A percentile compares a stretch with the other conserved stretches of the same genome.
These are phyloP conservation scores for Intubia oerlemansii DNA, from an alignment of 2,329 filamentous ascomycete genomes.

Conservation along the genomic window DNA sequence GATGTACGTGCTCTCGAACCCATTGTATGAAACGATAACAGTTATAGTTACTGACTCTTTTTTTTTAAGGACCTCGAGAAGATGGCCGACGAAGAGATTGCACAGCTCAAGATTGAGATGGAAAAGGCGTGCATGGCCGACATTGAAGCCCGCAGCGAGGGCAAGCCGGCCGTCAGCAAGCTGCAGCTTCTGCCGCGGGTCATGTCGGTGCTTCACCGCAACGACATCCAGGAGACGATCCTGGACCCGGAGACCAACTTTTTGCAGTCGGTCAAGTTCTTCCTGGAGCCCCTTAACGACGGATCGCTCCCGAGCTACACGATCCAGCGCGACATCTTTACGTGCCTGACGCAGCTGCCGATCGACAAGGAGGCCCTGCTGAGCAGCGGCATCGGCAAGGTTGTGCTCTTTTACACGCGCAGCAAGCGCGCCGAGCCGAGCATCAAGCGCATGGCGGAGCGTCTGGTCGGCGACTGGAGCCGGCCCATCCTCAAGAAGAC, in stretches of 20 bases:
- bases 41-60: no score
- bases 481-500: slow-evolving; percentile 82
- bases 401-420: slow-evolving; percentile 91
- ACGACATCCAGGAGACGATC: slow-evolving; percentile 63
- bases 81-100: slow-evolving; percentile 76
- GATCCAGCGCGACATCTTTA: slow-evolving; percentile 88
- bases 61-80: slow-evolving; percentile 83
- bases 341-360: slow-evolving; percentile 55
- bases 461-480: slow-evolving; percentile 87
- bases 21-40: no score
- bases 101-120: slow-evolving; percentile 74
- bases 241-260: slow-evolving; percentile 92
- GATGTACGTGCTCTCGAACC: no score
- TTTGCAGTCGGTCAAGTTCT: slow-evolving; percentile 86
- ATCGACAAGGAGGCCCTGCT: slow-evolving; percentile 81
- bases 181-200: slow-evolving; percentile 86
- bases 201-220: slow-evolving; percentile 69
- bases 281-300: slow-evolving; percentile 86
- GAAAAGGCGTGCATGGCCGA: slow-evolving; percentile 75
- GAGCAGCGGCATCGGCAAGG: slow-evolving; percentile 86
- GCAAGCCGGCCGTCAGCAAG: slow-evolving; percentile 75
- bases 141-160: slow-evolving; percentile 57
- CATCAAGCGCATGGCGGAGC: slow-evolving; percentile 88
- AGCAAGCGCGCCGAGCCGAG: slow-evolving; percentile 71
- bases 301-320: slow-evolving; percentile 89